phyloP scores from a whole-genome alignment of 106 monocot species.

The Vanilla planifolia region DNA sequence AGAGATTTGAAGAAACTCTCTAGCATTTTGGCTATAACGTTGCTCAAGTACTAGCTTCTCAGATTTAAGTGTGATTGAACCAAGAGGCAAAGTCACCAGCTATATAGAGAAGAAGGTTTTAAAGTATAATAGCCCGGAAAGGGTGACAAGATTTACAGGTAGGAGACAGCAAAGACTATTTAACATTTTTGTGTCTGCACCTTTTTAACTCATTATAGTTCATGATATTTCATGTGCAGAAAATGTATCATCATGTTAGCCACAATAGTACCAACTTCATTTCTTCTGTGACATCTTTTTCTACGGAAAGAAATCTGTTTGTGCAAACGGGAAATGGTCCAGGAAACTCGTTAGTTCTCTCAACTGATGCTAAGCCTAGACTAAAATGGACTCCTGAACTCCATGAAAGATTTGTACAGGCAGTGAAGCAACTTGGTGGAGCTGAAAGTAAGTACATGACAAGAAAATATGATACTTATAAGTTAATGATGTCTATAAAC shows the following conservation, averaged over 20 bases:
- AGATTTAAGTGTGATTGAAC: constrained; percentile 2
- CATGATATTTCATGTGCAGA: constrained; percentile 14
- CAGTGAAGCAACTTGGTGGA: constrained; percentile 87
- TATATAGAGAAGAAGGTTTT: constrained; percentile 2
- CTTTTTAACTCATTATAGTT: neutral
- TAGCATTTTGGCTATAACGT: neutral
- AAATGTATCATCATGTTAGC: constrained; percentile 50
- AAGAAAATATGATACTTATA: neutral
- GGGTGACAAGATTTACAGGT: constrained; percentile 10
- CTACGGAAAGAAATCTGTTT: constrained; percentile 47
- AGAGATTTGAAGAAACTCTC: constrained; percentile 13
- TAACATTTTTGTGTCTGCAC: neutral
- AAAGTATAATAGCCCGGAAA: constrained; percentile 1
- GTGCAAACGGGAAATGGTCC: constrained; percentile 40
- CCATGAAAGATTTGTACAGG: constrained; percentile 79
- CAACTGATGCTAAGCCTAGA: constrained; percentile 91
- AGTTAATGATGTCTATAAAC: neutral
- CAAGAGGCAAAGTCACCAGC: constrained; percentile 11
- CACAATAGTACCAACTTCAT: constrained; percentile 31
- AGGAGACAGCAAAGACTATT: neutral
- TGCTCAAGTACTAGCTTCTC: constrained; percentile 7
- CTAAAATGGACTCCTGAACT: constrained; percentile 91
- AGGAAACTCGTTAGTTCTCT: constrained; percentile 61
- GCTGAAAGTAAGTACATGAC: constrained; percentile 66
- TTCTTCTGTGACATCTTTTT: constrained; percentile 35